Base-by-base conservation (phyloP, 768 basidiomycete species). In the Suillus fuscotomentosus region DNA sequence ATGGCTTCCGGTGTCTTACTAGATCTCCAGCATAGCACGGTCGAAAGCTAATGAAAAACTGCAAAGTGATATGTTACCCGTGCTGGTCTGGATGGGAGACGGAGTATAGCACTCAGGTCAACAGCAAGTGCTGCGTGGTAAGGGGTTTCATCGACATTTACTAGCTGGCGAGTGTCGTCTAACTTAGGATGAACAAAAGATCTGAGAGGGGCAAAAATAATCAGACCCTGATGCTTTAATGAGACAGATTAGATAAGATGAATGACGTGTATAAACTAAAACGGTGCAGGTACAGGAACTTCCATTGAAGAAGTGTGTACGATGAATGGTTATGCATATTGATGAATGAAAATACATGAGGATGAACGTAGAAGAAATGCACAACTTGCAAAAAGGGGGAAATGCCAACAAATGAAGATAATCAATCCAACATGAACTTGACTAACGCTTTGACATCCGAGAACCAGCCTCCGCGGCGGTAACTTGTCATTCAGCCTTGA, bases 1-100 rank as follows among this genome's bases (percentile, higher is more conserved):
- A 15, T 61, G 11, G 24, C 24, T 59, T 27, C 56, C 73, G 73
- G 75, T 66, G 51, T 70, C 65, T 61, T 65, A 61, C 60, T n/a
- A 67, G 67, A 60, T 68, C 31, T 57, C 73, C 75, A 66, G 66
- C 51, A 50, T 34, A 20, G 27, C 51, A 31, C 9, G 51, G 2
- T 54, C 11, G 10, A 57, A 57, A 41, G 15, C 17, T 27, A 20
- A 59, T 13, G 24, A 42, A 59, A 31, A 27, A 11, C 27, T 42
- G 57, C 17, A 59, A 31, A 59, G 10, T 11, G 20, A 20, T 24
- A 41, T 17, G 56, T 24, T 27, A 17, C 11, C 15, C 39, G 17
- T 57, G 22, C 17, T 41, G 24, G 22, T 41, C 56, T 41, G 24
- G 9, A 57, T 24, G 22, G 3, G 15, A 39, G 22, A 57, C 22